Conservation (phyloP, 495 filamentous ascomycete genomes). For the Monascus purpureus region DNA sequence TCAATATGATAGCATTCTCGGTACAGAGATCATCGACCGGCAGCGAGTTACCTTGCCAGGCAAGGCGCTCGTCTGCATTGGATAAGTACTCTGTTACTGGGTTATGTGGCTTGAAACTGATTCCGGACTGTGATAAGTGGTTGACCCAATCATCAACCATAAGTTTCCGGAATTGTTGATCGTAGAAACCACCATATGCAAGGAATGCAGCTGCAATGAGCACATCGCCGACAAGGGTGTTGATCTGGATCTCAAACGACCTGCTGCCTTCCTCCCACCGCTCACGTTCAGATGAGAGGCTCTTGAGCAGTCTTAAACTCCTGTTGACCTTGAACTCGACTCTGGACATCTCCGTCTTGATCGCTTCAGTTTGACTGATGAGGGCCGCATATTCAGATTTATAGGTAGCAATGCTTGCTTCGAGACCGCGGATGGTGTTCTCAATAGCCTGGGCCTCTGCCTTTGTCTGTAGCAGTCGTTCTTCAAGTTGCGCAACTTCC, state of each 20-base stretch:
- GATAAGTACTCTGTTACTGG: conserved; percentile 94
- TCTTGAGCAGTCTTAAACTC: conserved; percentile 86
- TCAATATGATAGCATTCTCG: conserved; percentile 93
- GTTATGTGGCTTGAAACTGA: conserved; percentile 85
- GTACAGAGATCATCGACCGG: conserved; percentile 99
- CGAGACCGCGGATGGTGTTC: conserved; percentile 67
- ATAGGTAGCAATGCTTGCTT: conserved; percentile 88
- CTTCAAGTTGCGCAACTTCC: conserved; percentile 77
- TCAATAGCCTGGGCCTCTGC: conserved; percentile 86
- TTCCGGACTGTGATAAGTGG: conserved; percentile 78
- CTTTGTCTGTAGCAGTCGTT: conserved; percentile 82
- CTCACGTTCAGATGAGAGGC: conserved; percentile 79
- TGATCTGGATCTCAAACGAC: conserved; percentile 95
- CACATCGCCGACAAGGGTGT: conserved; percentile 90
- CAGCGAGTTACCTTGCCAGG: conserved; percentile 88
- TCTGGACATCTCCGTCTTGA: conserved; percentile 89
- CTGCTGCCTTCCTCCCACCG: conserved; percentile 95
- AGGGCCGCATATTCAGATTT: conserved; percentile 92
- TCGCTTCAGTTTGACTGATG: conserved; percentile 92
- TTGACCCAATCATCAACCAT: conserved; percentile 97
- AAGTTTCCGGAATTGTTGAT: conserved; percentile 91
- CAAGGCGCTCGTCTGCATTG: conserved; percentile 84
- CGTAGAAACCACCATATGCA: conserved; percentile 95
- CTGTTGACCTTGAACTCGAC: conserved; percentile 97
- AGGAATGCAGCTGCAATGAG: conserved; percentile 90